Evolutionary conservation across 148 eudicot genomes (phyloP).

Genomic region (Bassia scoparia): DNA sequence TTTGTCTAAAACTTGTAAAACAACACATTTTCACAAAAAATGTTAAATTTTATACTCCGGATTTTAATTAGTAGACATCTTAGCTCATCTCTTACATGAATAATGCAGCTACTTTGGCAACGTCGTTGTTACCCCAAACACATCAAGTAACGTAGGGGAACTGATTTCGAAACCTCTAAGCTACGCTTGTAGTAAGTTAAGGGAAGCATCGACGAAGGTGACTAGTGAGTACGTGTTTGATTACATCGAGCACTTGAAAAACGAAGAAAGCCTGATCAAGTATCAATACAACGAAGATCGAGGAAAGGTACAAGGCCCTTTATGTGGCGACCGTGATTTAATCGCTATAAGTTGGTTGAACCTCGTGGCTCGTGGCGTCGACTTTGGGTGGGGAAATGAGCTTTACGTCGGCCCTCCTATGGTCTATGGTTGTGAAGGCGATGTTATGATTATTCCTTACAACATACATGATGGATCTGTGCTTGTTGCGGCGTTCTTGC

Average conservation of each 20-base stretch:
- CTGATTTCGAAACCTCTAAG: background rate
- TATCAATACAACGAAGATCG: background rate
- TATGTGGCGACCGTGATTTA: background rate
- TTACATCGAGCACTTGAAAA: background rate
- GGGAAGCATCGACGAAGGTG: background rate
- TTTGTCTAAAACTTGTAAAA: too few relatives aligned
- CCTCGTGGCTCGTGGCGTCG: background rate
- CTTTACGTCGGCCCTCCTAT: background rate
- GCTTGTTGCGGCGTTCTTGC: background rate
- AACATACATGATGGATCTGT: slow-evolving; percentile 1
- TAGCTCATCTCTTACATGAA: too few relatives aligned
- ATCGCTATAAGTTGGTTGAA: background rate
- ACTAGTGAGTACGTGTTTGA: background rate
- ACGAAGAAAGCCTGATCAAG: background rate
- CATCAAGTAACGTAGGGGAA: background rate
- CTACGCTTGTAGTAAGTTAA: background rate
- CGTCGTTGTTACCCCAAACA: background rate
- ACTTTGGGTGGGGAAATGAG: slow-evolving; percentile 9
- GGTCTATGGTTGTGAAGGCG: background rate
- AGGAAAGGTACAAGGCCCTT: background rate
- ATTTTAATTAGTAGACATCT: too few relatives aligned
- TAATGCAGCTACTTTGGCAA: slow-evolving; percentile 14
- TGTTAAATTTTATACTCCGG: too few relatives aligned
- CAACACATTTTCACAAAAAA: too few relatives aligned
- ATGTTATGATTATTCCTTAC: background rate